Evolutionary conservation across 2,329 filamentous ascomycete species (phyloP).

Genomic region (Raffaelea arxii): DNA sequence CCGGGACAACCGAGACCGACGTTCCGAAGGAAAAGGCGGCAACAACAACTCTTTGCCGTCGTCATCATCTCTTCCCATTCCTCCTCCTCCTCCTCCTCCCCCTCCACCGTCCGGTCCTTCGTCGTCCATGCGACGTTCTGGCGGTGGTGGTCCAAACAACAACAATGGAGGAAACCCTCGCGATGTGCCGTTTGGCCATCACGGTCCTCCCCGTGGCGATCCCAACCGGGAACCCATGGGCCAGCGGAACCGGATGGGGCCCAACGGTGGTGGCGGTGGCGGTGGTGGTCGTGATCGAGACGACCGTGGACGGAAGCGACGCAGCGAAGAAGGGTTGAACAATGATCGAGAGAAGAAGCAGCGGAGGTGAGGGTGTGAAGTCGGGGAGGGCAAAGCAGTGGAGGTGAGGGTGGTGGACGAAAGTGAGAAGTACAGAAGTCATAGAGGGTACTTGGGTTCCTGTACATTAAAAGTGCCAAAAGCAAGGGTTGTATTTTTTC

Average conservation of each 20-base stretch:
- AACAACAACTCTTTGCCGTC: neutral
- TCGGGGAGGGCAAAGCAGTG: too few species aligned
- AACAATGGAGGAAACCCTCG: constrained; percentile 15
- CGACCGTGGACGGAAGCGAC: constrained; percentile 30
- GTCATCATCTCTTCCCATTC: neutral
- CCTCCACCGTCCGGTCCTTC: constrained; percentile 9
- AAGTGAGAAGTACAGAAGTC: too few species aligned
- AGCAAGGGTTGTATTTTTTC: neutral
- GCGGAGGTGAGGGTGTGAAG: constrained; percentile 36
- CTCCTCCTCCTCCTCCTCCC: constrained; percentile 6
- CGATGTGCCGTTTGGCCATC: constrained; percentile 14
- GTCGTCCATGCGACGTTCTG: neutral
- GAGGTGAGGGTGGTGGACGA: constrained; percentile 24
- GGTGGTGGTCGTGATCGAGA: constrained; percentile 24
- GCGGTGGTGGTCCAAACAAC: constrained; percentile 7
- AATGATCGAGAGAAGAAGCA: constrained; percentile 45
- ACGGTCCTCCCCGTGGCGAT: constrained; percentile 4
- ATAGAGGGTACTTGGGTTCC: too few species aligned
- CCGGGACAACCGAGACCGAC: constrained; percentile 36
- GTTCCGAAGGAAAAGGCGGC: constrained; percentile 16
- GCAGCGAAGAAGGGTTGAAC: constrained; percentile 42
- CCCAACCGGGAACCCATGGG: constrained; percentile 18
- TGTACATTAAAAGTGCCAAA: too few species aligned
- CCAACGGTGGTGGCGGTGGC: constrained; percentile 16
- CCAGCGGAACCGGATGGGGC: constrained; percentile 16